Base-by-base conservation (phyloP, 202 grass and related monocot genomes). In the Digitaria exilis region DNA sequence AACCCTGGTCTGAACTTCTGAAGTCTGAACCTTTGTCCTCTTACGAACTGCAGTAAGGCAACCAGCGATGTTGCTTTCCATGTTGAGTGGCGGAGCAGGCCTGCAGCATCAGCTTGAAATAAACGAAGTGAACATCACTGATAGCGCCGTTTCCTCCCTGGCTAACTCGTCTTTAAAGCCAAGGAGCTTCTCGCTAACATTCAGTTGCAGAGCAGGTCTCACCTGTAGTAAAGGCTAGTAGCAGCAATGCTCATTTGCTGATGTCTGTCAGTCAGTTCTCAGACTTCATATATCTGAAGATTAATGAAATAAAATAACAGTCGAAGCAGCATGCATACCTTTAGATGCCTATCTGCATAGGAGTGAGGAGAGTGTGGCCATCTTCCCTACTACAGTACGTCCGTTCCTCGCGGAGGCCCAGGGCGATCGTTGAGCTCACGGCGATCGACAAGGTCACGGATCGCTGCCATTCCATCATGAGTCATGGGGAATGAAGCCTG, bases 401-500 rank as follows among this genome's bases (percentile, higher is more conserved):
- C 6, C 46, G 45, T 52, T 52, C 17, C 28, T 51, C 46, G 26
- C 26, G 1, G 26, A 72, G 18, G 15, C 25, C 68, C 3, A 7
- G 14, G n/a, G 43, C 7, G 15, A 16, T 7, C 3, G 19, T 2
- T 37, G 30, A 55, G 19, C 29, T 35, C 18, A 37, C 49, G 49
- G 22, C 18, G 22, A 9, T 44, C 44, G 49, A 29, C 25, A 14
- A 56, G 76, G 31, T 66, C 64, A 21, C 45, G 41, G 30, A n/a
- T 51, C 48, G 78, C 65, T 58, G 78, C 15, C 77, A 34, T 55
- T 80, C 77, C 62, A n/a, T n/a, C n/a, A 80, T 80, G 85, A 84
- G 92, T 51, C 87, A 82, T 37, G 90, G 85, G 95, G 95, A 97
- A 97, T 97, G 95, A 97, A 97, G 95, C 92, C 95, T 97, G 92